Conservation (phyloP, 1,284 basidiomycete species). For the Sporisorium exsertum region DNA sequence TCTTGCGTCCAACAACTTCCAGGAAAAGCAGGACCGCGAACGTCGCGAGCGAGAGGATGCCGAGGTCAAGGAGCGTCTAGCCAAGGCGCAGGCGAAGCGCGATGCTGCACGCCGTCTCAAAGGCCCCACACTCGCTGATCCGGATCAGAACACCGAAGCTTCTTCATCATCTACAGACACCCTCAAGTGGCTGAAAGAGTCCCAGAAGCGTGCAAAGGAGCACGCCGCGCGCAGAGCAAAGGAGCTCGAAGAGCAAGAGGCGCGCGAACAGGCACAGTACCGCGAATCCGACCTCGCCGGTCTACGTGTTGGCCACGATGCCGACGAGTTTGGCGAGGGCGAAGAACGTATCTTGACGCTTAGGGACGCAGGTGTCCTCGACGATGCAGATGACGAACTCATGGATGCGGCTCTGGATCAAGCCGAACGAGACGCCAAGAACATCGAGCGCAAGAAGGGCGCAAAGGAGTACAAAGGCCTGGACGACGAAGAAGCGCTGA, state of each 20-base stretch:
- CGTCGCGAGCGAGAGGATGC: conserved; percentile 80
- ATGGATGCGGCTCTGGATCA: conserved; percentile 94
- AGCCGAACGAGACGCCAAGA: conserved; percentile 81
- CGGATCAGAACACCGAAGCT: conserved; percentile 56
- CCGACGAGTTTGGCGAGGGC: conserved; percentile 82
- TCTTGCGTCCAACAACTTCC: conserved; percentile 50
- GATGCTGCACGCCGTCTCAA: conserved; percentile 90
- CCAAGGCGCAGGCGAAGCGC: conserved; percentile 79
- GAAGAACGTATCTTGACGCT: conserved; percentile 94
- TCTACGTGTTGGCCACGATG: conserved; percentile 93
- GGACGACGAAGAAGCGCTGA: conserved; percentile 84
- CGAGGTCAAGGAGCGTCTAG: conserved; percentile 68
- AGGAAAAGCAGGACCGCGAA: conserved; percentile 76
- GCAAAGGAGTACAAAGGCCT: conserved; percentile 91
- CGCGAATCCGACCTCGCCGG: conserved; percentile 80
- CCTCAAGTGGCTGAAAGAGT: conserved; percentile 87
- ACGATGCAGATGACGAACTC: conserved; percentile 96
- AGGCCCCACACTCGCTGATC: conserved; percentile 87
- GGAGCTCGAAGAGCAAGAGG: conserved; percentile 80
- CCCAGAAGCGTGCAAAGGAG: conserved; percentile 87
- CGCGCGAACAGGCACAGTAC: conserved; percentile 77
- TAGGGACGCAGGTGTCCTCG: conserved; percentile 92
- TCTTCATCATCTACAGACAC: conserved; percentile 71
- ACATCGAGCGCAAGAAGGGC: conserved; percentile 87
- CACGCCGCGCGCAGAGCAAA: conserved; percentile 81